Evolutionary conservation across 148 eudicot species (phyloP).

Genomic region (Fagopyrum tataricum): DNA sequence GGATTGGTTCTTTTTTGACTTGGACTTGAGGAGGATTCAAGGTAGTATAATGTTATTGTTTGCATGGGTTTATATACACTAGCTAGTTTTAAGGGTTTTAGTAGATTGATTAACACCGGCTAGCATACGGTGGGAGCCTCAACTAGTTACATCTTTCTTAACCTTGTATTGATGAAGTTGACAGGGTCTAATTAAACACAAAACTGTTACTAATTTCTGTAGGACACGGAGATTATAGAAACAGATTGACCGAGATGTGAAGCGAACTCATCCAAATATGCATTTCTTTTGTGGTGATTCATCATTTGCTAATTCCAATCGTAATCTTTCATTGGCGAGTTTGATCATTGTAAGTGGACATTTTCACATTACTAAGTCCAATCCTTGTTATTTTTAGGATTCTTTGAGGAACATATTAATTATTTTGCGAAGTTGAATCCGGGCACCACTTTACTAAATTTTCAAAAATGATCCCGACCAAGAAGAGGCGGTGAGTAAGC

Average conservation of each 20-base stretch:
- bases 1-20: background rate
- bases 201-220: background rate
- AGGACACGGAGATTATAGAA: constrained; percentile 97
- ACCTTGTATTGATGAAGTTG: background rate
- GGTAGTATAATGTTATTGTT: background rate
- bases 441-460: constrained; percentile 83
- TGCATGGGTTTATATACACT: background rate
- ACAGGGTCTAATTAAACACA: background rate
- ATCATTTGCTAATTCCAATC: constrained; percentile 60
- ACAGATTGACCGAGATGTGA: constrained; percentile 97
- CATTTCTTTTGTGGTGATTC: constrained; percentile 89
- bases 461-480: constrained; percentile 81
- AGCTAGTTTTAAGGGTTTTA: background rate
- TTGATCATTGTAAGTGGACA: background rate
- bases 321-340: constrained; percentile 25
- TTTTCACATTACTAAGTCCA: constrained; percentile 13
- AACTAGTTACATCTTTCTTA: background rate
- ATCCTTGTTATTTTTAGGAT: constrained; percentile 42
- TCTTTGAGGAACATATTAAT: constrained; percentile 69
- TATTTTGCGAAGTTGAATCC: constrained; percentile 96
- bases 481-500: constrained; percentile 61
- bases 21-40: background rate
- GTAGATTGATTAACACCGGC: background rate
- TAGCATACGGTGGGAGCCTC: background rate
- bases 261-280: constrained; percentile 96